These are phyloP conservation scores for Scenedesmus sp. DNA, from an alignment of 163 green algal genomes.

Conservation along the genomic window DNA sequence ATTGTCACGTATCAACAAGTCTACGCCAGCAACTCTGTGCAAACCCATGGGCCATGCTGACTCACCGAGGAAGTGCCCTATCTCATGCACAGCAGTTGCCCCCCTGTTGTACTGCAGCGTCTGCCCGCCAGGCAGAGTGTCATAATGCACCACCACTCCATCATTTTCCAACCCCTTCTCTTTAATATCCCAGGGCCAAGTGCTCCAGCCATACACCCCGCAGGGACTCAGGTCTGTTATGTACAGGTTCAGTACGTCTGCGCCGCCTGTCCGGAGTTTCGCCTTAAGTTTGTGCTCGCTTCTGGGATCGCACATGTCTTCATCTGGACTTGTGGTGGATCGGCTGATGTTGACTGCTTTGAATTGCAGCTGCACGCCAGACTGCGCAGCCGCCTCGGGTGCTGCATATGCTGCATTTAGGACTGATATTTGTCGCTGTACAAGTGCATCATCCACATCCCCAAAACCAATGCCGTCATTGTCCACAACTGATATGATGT, in stretches of 20 bases:
- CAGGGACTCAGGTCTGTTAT: conserved; percentile 10
- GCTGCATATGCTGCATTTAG: neutral
- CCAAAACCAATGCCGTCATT: neutral
- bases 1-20: too few species aligned
- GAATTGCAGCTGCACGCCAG: neutral
- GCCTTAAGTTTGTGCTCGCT: neutral
- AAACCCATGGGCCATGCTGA: neutral
- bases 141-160: conserved; percentile 26
- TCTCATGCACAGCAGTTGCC: conserved; percentile 20
- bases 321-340: neutral
- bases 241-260: neutral
- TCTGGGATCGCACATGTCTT: neutral
- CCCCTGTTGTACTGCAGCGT: neutral
- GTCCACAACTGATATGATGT: neutral
- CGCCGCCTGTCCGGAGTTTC: neutral
- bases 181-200: conserved; percentile 7
- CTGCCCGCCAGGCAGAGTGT: neutral
- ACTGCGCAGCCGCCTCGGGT: neutral
- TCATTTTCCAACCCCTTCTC: neutral
- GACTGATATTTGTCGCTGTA: neutral
- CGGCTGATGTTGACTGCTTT: neutral
- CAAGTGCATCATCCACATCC: neutral
- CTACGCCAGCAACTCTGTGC: neutral
- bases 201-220: conserved; percentile 1
- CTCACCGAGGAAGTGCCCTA: conserved; percentile 1